These are phyloP conservation scores for Cymbopogon citratus DNA, from an alignment of 176 grass and related monocot genomes.

Conservation along the genomic window DNA sequence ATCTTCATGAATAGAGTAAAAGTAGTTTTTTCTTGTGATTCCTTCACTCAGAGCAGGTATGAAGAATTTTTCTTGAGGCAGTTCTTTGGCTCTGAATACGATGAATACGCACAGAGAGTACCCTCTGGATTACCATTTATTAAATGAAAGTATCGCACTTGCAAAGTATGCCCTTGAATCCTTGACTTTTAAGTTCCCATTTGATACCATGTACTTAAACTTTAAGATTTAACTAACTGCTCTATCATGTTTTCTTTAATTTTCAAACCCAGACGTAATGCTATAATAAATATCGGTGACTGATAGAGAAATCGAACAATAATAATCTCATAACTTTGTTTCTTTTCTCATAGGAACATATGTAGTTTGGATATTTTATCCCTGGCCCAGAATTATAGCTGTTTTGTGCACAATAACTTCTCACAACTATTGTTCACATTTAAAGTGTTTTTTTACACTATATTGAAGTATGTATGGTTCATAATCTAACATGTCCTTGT, in stretches of 20 bases:
- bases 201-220: conserved; percentile 11
- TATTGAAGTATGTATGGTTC: background rate
- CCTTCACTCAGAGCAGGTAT: conserved; percentile 63
- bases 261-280: background rate
- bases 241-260: background rate
- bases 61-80: conserved; percentile 98
- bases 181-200: background rate
- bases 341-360: background rate
- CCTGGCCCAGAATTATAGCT: background rate
- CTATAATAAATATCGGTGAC: conserved; percentile 1
- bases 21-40: conserved; percentile 32
- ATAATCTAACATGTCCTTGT: background rate
- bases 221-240: background rate
- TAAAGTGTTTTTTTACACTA: background rate
- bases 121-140: conserved; percentile 89
- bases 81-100: conserved; percentile 73
- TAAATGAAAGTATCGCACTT: conserved; percentile 44
- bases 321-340: background rate
- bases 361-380: conserved; percentile 20
- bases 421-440: background rate
- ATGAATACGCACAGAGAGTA: conserved; percentile 62
- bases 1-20: background rate
- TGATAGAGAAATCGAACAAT: background rate
- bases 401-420: conserved; percentile 2
- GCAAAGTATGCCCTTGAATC: conserved; percentile 27